Conservation (phyloP, 805 yeast genomes). For the Metschnikowia colocasiae region DNA sequence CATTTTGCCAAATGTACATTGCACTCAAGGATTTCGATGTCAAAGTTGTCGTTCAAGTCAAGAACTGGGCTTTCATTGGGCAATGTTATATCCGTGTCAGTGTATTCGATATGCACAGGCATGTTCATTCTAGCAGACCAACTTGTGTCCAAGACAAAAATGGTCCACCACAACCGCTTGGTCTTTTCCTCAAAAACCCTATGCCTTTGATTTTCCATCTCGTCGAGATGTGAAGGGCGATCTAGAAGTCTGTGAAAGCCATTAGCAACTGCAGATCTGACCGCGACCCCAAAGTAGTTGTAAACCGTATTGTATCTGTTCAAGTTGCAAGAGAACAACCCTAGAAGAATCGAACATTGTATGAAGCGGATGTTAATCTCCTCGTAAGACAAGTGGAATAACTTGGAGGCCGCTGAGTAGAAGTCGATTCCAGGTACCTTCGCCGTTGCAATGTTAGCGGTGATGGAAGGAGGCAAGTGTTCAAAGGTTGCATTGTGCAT, state of each 20-base stretch:
- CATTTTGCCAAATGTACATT: slow-evolving; percentile 40
- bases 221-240: slow-evolving; percentile 6
- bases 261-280: slow-evolving; percentile 34
- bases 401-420: slow-evolving; percentile 29
- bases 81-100: slow-evolving; percentile 41
- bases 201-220: slow-evolving; percentile 3
- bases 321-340: slow-evolving; percentile 35
- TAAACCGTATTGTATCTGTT: slow-evolving; percentile 36
- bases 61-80: slow-evolving; percentile 31
- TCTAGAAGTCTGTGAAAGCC: slow-evolving; percentile 34
- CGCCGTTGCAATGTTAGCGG: slow-evolving; percentile 5
- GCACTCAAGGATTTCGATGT: slow-evolving; percentile 28
- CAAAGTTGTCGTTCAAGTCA: slow-evolving; percentile 30
- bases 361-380: slow-evolving; percentile 30
- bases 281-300: slow-evolving; percentile 39
- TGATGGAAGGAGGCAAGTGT: slow-evolving; percentile 10
- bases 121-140: slow-evolving; percentile 39
- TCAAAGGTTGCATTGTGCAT: slow-evolving; percentile 16
- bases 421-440: slow-evolving; percentile 35
- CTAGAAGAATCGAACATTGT: slow-evolving; percentile 33
- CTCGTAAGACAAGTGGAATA: slow-evolving; percentile 33
- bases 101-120: slow-evolving; percentile 40
- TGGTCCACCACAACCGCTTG: slow-evolving; percentile 42
- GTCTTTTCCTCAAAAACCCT: slow-evolving; percentile 24
- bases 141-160: slow-evolving; percentile 36